Evolutionary conservation across 2,329 filamentous ascomycete species (phyloP), one percentile per base, ranked within the genome.

Genomic region (Fusarium denticulatum): DNA sequence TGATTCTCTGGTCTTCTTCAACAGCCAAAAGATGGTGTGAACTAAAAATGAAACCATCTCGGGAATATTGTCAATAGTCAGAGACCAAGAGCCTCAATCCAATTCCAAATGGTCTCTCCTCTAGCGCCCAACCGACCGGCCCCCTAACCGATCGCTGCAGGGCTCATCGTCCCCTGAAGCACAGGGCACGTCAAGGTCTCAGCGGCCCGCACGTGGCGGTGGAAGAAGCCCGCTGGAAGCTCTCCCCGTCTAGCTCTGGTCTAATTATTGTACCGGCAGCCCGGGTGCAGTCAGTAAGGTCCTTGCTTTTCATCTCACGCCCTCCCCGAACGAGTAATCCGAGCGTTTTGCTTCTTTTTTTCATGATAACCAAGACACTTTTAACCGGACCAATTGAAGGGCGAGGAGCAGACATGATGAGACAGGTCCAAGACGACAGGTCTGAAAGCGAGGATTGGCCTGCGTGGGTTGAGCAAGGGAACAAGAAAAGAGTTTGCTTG

Each of bases 381-480:
- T 62, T 74, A 76, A 24, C 67, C 75, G 73, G 61, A 40, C 73
- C 75, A 77, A 77, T 76, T 61, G 53, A 28, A 43, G 34, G 37
- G n/a, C 63, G 60, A 34, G 59, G 36, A 69, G 32, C 60, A 64
- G 24, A 52, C 58, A 57, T 62, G 69, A 61, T 69, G 69, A 66
- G 57, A 62, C 66, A 40, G 15, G 30, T 39, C 46, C 60, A 46
- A 50, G 42, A 69, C 53, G 30, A 30, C 43, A 70, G 57, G 39
- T 42, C 45, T 55, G 62, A 58, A 45, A 50, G 36, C 59, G 47
- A 63, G 57, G 56, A 71, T 61, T 67, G 52, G 67, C 52, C 42
- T 56, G n/a, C n/a, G 36, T 39, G 47, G 43, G 42, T 37, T 20
- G 34, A 16, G 24, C 26, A 45, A 60, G 39, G 46, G n/a, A 18